Percentiles rank a stretch among this genome's conserved stretches.
phyloP scores from a whole-genome alignment of 306 rosid genomes.

The Rosa multiflora region DNA sequence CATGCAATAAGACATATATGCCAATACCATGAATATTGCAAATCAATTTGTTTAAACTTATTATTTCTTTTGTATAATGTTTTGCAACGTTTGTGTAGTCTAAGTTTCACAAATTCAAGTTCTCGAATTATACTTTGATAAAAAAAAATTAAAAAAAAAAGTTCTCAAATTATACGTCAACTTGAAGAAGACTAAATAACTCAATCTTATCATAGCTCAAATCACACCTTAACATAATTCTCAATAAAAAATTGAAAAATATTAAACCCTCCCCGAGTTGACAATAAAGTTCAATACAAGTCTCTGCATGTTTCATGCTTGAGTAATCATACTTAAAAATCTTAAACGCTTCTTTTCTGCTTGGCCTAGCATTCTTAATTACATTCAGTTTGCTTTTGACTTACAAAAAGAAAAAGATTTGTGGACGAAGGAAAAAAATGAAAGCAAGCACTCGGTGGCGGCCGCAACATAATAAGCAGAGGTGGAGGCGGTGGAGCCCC shows the following conservation, averaged over 20 bases:
- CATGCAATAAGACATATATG: background rate
- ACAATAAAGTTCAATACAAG: background rate
- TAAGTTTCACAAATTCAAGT: no score
- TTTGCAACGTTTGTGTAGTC: no score
- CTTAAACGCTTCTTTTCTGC: background rate
- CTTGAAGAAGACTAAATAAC: no score
- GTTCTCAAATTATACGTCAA: no score
- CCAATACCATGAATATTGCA: no score
- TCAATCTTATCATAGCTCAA: background rate
- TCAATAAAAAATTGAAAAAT: background rate
- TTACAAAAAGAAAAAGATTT: background rate
- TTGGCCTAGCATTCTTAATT: conserved; percentile 19
- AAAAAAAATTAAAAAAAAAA: no score
- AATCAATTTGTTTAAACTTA: no score
- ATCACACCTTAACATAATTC: background rate
- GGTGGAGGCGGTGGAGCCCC: conserved; percentile 47
- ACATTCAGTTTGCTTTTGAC: background rate
- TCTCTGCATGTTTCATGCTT: background rate
- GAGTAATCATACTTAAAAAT: background rate
- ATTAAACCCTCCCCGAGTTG: background rate
- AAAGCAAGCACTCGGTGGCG: conserved; percentile 12
- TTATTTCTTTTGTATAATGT: no score
- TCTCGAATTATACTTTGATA: no score
- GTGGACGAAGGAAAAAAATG: background rate
- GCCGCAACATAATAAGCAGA: conserved; percentile 27